phyloP scores from a whole-genome alignment of 371 early-diverging fungal genomes.

The Syncephalastrum contaminatum region DNA sequence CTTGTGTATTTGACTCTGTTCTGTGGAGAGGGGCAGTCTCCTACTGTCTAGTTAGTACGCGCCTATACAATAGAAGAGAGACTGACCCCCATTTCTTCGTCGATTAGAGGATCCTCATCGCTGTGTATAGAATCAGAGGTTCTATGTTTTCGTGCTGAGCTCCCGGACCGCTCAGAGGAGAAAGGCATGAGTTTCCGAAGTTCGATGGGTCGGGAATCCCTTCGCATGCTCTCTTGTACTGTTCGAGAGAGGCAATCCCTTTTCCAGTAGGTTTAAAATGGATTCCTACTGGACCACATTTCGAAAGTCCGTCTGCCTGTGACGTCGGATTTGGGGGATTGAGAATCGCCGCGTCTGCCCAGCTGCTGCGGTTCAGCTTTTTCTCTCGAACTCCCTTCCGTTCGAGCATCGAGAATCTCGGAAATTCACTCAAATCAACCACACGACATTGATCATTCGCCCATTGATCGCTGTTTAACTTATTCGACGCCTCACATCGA shows the following conservation, averaged over 20 bases:
- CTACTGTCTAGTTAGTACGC: not conserved
- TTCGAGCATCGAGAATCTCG: no score
- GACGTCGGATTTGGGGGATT: no score
- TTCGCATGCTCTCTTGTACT: constrained; percentile 16
- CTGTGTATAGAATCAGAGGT: constrained; percentile 42
- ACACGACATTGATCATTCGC: constrained; percentile 1
- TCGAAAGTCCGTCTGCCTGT: no score
- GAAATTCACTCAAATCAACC: no score
- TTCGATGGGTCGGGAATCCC: constrained; percentile 40
- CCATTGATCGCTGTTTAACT: constrained; percentile 2
- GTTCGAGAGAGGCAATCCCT: no score
- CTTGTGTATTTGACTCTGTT: no score
- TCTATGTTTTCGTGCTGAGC: constrained; percentile 28
- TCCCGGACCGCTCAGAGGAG: constrained; percentile 20
- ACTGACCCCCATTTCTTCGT: constrained; percentile 42
- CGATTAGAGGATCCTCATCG: constrained; percentile 49
- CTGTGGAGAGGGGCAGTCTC: constrained; percentile 10
- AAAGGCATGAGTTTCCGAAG: constrained; percentile 44
- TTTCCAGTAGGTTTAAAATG: no score
- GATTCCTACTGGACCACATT: no score
- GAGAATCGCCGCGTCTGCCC: no score
- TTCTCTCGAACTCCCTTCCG: no score
- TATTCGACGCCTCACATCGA: constrained; percentile 2
- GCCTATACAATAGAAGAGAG: not conserved
- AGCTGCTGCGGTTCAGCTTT: no score